These are phyloP conservation scores for Stereum hirsutum DNA, from an alignment of 1,284 basidiomycete genomes.

Conservation along the genomic window DNA sequence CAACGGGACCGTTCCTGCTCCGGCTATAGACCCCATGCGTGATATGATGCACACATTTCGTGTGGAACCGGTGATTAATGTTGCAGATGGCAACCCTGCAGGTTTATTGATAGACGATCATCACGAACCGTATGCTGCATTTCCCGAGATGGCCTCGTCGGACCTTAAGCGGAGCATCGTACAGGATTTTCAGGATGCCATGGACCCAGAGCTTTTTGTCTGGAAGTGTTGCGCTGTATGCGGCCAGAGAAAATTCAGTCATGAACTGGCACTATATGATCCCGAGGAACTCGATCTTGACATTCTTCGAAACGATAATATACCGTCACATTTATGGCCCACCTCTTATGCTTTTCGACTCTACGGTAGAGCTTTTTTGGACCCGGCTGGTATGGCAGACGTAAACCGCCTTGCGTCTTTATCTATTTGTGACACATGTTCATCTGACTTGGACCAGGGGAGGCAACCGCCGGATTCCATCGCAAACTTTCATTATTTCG, in stretches of 20 bases:
- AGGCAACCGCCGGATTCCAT: neutral
- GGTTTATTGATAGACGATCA: too few species aligned
- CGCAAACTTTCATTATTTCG: slow-evolving; percentile 1
- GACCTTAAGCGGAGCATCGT: too few species aligned
- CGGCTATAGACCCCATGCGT: too few species aligned
- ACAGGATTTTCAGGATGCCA: neutral
- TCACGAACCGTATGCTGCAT: too few species aligned
- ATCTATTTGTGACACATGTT: neutral
- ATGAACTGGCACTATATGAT: too few species aligned
- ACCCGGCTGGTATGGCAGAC: neutral
- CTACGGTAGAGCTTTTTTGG: neutral
- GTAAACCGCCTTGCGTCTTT: neutral
- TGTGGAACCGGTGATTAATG: too few species aligned
- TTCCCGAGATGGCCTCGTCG: too few species aligned
- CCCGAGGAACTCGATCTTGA: neutral
- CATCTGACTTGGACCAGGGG: neutral
- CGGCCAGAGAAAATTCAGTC: neutral
- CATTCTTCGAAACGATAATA: neutral
- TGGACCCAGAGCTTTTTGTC: neutral
- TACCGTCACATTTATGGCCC: neutral
- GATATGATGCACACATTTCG: too few species aligned
- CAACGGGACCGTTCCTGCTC: too few species aligned
- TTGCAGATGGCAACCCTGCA: too few species aligned
- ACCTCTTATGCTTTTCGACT: neutral
- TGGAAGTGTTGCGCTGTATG: neutral